Conservation (phyloP, 163 green algal species). For the Picocystis sp. region DNA sequence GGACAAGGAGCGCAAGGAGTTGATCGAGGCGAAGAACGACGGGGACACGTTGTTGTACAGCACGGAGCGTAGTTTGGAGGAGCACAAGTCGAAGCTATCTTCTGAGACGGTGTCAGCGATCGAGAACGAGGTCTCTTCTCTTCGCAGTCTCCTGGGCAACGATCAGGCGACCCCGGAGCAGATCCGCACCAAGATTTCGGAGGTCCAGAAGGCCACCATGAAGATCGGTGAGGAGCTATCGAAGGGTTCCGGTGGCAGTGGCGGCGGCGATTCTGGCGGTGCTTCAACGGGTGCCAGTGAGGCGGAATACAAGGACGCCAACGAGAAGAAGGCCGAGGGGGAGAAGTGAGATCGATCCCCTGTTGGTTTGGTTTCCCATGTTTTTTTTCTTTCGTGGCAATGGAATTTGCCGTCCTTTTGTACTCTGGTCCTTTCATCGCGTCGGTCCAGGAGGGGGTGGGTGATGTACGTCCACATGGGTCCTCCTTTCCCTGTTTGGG, state of each 20-base stretch:
- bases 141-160: constrained; percentile 27
- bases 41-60: constrained; percentile 82
- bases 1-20: constrained; percentile 76
- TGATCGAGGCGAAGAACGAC: constrained; percentile 90
- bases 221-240: constrained; percentile 79
- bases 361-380: no score
- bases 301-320: constrained; percentile 6
- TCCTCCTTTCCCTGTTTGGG: no score
- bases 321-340: background rate
- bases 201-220: constrained; percentile 67
- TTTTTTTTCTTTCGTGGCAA: no score
- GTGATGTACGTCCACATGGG: no score
- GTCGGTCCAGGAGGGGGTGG: no score
- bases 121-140: constrained; percentile 43
- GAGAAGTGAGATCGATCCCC: background rate
- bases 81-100: constrained; percentile 76
- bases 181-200: constrained; percentile 47
- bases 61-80: constrained; percentile 63
- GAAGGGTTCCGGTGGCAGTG: constrained; percentile 18
- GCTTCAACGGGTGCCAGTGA: constrained; percentile 1
- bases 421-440: no score
- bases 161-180: constrained; percentile 40
- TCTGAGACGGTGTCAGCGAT: constrained; percentile 66
- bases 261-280: constrained; percentile 9
- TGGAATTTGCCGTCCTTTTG: no score